phyloP scores from a whole-genome alignment of 495 filamentous ascomycete species.

The Aspergillus sclerotiicarbonarius region DNA sequence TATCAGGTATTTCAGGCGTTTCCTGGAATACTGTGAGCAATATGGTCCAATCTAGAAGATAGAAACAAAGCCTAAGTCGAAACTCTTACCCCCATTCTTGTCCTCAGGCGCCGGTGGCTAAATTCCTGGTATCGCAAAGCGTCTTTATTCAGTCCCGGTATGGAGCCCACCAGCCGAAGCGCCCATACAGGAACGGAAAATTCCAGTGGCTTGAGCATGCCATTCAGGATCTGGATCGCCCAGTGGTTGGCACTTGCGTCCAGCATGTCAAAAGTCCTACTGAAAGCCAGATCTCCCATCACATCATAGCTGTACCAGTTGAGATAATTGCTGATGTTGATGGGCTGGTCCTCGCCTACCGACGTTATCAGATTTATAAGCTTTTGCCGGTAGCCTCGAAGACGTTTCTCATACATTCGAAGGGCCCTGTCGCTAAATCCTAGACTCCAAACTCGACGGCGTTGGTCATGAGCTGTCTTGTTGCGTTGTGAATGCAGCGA shows the following conservation, averaged over 20 bases:
- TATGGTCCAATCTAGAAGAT: background rate
- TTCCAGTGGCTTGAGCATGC: conserved; percentile 11
- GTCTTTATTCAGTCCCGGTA: conserved; percentile 8
- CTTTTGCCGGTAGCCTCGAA: conserved; percentile 22
- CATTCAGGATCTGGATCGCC: conserved; percentile 23
- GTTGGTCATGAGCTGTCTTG: conserved; percentile 28
- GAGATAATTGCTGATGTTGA: conserved; percentile 34
- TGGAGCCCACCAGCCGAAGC: conserved; percentile 8
- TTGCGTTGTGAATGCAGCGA: conserved; percentile 39
- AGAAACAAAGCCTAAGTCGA: background rate
- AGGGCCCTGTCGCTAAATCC: conserved; percentile 33
- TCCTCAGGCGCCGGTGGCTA: background rate
- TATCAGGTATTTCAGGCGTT: conserved; percentile 17
- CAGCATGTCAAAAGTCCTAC: conserved; percentile 35
- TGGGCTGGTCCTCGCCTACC: conserved; percentile 23
- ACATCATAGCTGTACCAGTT: conserved; percentile 36
- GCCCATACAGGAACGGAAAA: conserved; percentile 21
- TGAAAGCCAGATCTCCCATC: conserved; percentile 43
- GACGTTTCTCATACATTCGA: conserved; percentile 30
- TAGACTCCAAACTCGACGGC: conserved; percentile 35
- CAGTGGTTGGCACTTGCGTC: conserved; percentile 22
- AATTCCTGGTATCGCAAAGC: background rate
- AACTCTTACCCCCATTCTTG: background rate
- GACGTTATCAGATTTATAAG: conserved; percentile 10
- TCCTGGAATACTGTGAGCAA: background rate